phyloP scores from a whole-genome alignment of 2,329 filamentous ascomycete genomes.

The Epichloe baconii region DNA sequence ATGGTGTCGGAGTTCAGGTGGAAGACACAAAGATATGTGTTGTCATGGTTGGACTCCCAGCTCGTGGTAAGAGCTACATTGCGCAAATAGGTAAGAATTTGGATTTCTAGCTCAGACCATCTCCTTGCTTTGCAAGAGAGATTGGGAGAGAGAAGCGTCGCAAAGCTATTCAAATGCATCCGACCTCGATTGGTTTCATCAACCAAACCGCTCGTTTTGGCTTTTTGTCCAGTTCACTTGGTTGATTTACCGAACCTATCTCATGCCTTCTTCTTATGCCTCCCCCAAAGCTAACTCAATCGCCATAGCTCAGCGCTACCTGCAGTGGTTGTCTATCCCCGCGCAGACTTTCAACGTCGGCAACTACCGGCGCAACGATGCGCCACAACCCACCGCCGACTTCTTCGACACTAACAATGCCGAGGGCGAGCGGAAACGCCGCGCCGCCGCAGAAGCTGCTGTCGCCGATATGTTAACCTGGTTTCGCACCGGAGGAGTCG shows the following conservation, averaged over 20 bases:
- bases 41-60: slow-evolving; percentile 95
- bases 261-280: not conserved
- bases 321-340: slow-evolving; percentile 90
- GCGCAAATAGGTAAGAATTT: slow-evolving; percentile 71
- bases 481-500: slow-evolving; percentile 71
- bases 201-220: not conserved
- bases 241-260: not conserved
- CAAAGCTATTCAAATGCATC: not conserved
- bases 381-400: slow-evolving; percentile 79
- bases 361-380: slow-evolving; percentile 80
- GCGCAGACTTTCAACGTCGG: slow-evolving; percentile 96
- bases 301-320: slow-evolving; percentile 68
- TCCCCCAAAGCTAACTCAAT: not conserved
- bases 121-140: no score
- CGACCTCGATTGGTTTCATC: not conserved
- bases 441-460: slow-evolving; percentile 80
- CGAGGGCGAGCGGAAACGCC: slow-evolving; percentile 80
- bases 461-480: slow-evolving; percentile 88
- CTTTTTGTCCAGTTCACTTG: not conserved
- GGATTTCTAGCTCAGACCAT: not conserved
- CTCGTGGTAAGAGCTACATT: slow-evolving; percentile 92
- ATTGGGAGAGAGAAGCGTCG: no score
- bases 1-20: slow-evolving; percentile 67
- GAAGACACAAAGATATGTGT: slow-evolving; percentile 96
- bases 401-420: slow-evolving; percentile 90